These are phyloP conservation scores for Solanum chiquidenum DNA, from an alignment of 257 asterid genomes.

Conservation along the genomic window DNA sequence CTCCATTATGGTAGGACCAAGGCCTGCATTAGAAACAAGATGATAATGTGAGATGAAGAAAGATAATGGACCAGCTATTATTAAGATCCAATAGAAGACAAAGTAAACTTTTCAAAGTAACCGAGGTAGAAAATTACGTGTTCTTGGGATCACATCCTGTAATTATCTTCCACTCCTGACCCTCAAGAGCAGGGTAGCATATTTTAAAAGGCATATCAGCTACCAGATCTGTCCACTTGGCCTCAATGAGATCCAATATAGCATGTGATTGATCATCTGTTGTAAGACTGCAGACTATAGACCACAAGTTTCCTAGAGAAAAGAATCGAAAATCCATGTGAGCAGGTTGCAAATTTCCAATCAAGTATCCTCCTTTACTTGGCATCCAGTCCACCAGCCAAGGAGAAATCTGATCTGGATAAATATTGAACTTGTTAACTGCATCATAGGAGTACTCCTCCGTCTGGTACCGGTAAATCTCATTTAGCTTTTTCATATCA, in stretches of 20 bases:
- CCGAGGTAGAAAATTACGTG: slow-evolving; percentile 29
- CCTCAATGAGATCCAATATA: slow-evolving; percentile 56
- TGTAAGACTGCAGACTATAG: slow-evolving; percentile 48
- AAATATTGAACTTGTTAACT: slow-evolving; percentile 63
- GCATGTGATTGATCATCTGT: slow-evolving; percentile 56
- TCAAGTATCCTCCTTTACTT: slow-evolving; percentile 54
- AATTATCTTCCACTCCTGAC: slow-evolving; percentile 69
- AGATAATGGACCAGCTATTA: not conserved
- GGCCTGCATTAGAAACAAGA: slow-evolving; percentile 35
- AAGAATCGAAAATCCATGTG: slow-evolving; percentile 80
- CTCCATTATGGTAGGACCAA: slow-evolving; percentile 81
- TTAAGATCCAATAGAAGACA: not conserved
- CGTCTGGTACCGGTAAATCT: slow-evolving; percentile 68
- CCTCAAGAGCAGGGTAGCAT: slow-evolving; percentile 74
- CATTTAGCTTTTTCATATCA: slow-evolving; percentile 58
- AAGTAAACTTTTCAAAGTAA: not conserved
- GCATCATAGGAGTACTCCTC: slow-evolving; percentile 78
- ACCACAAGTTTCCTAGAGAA: slow-evolving; percentile 69
- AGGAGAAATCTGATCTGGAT: slow-evolving; percentile 69
- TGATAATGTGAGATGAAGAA: not conserved
- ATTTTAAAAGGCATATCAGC: slow-evolving; percentile 70
- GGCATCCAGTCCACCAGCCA: slow-evolving; percentile 86
- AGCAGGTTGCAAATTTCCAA: slow-evolving; percentile 72
- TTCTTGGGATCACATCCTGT: slow-evolving; percentile 76
- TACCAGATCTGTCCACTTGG: slow-evolving; percentile 69